Percentiles rank a stretch among this genome's conserved stretches.
These are phyloP conservation scores for Neurospora crassa DNA, from an alignment of 2,329 filamentous ascomycete species.

Conservation along the genomic window DNA sequence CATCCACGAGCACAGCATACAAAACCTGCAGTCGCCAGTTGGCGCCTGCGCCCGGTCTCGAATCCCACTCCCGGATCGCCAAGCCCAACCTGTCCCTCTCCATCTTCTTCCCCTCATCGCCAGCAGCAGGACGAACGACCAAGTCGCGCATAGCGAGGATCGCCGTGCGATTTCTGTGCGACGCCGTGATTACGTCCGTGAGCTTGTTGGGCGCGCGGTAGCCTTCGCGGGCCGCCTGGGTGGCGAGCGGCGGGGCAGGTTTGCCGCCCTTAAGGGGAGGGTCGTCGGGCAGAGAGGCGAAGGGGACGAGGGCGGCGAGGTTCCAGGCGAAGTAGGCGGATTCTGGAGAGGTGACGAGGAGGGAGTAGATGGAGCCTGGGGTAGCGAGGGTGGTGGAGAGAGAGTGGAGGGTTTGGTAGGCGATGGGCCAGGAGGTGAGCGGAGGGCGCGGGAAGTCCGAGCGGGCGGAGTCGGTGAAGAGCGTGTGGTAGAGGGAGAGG, in stretches of 20 bases:
- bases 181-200: conserved; percentile 54
- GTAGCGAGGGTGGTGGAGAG: conserved; percentile 32
- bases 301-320: conserved; percentile 65
- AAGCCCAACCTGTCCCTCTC: conserved; percentile 61
- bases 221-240: conserved; percentile 62
- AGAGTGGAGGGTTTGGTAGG: conserved; percentile 53
- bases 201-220: conserved; percentile 73
- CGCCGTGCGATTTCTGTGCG: conserved; percentile 50
- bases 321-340: conserved; percentile 69
- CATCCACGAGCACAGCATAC: conserved; percentile 57
- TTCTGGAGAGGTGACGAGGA: conserved; percentile 53
- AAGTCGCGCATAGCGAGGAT: conserved; percentile 55
- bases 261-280: conserved; percentile 33
- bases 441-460: conserved; percentile 44
- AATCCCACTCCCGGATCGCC: conserved; percentile 64
- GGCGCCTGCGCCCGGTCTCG: conserved; percentile 28
- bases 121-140: conserved; percentile 21
- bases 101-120: conserved; percentile 34
- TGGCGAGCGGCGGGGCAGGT: conserved; percentile 46
- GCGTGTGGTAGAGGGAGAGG: conserved; percentile 58
- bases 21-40: conserved; percentile 66
- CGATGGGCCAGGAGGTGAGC: conserved; percentile 48
- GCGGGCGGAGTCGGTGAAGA: conserved; percentile 62
- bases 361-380: conserved; percentile 37
- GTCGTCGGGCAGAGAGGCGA: conserved; percentile 43